phyloP scores from a whole-genome alignment of 2,329 filamentous ascomycete genomes.

The Aspergillus candidus region DNA sequence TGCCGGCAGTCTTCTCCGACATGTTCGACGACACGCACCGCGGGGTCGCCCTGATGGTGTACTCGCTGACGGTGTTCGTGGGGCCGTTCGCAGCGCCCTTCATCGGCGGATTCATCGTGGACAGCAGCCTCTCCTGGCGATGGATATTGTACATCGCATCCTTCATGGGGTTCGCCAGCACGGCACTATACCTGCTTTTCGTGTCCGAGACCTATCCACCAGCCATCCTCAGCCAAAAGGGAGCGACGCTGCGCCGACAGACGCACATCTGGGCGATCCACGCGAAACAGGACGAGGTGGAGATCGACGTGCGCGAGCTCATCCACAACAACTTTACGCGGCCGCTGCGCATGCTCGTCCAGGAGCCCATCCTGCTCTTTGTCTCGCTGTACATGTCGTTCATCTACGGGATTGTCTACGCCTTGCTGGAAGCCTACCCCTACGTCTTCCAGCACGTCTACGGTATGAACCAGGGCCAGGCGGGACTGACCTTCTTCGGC shows the following conservation, averaged over 20 bases:
- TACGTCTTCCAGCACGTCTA: slow-evolving; percentile 49
- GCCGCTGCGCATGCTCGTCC: slow-evolving; percentile 30
- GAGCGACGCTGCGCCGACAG: slow-evolving; percentile 43
- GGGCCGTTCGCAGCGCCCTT: slow-evolving; percentile 49
- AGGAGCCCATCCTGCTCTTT: slow-evolving; percentile 33
- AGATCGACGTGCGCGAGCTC: slow-evolving; percentile 43
- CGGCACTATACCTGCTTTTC: slow-evolving; percentile 31
- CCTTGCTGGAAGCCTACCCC: slow-evolving; percentile 32
- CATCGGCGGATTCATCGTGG: slow-evolving; percentile 49
- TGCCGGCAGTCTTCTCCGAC: slow-evolving; percentile 52
- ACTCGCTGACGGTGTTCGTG: slow-evolving; percentile 47
- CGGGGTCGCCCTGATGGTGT: slow-evolving; percentile 42
- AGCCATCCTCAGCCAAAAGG: slow-evolving; percentile 47
- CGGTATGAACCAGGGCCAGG: slow-evolving; percentile 61
- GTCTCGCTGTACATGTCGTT: slow-evolving; percentile 31
- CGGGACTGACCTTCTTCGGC: slow-evolving; percentile 76
- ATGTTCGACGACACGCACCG: slow-evolving; percentile 48
- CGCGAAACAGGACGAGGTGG: slow-evolving; percentile 46
- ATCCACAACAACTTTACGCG: slow-evolving; percentile 42
- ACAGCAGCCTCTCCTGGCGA: slow-evolving; percentile 45
- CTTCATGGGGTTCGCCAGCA: slow-evolving; percentile 45
- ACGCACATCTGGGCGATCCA: slow-evolving; percentile 54
- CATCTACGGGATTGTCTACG: slow-evolving; percentile 21
- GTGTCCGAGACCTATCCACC: slow-evolving; percentile 50
- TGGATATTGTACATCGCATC: slow-evolving; percentile 45